Evolutionary conservation across 1,284 basidiomycete species (phyloP), one percentile per base, ranked within the genome.

Genomic region (Phellopilus nigrolimitatus): DNA sequence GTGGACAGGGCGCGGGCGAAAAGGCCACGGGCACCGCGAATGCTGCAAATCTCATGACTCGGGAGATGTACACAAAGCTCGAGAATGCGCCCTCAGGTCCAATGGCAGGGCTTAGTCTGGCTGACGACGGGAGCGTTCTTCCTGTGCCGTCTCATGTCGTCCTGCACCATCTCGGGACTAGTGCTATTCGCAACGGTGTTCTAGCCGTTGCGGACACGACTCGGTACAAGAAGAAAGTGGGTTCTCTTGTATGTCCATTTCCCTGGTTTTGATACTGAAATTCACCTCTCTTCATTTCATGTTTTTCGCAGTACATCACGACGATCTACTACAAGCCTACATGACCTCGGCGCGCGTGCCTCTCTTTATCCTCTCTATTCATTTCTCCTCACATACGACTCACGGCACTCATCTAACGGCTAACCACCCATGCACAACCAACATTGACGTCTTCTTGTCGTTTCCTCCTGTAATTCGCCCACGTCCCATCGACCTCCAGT

Each of bases 61-160:
- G 58, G 57, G 67, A 52, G 28, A 37, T 66, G 46, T 53, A 59
- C 27, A 68, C 47, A 37, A 53, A 49, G 24, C 45, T 49, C 9
- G 61, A 60, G 38, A 64, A 63, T 15, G 63, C 56, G 38, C 28
- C 48, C 3, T 56, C 49, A 21, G 67, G 53, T 49, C 4, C 64
- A 59, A 3, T 57, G 55, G 43, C 37, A 49, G 19, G 42, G 50
- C 63, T 64, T 0, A 69, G 75, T 24, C 61, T 83, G 39, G 82
- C 91, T 25, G 93, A 99, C 67, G 95, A 99, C 66, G 91, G 85
- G 59, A 89, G 87, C 39, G 92, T 99, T 53, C 70, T 99, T 57
- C 91, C 95, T 6, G 93, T 97, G 15, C 94, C 94, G 17, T 91
- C 87, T 49, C 95, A 98, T 69, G 93, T 93, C 30, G 93, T 98